phyloP scores from a whole-genome alignment of 2,329 filamentous ascomycete genomes.

The Plenodomus lindquistii region DNA sequence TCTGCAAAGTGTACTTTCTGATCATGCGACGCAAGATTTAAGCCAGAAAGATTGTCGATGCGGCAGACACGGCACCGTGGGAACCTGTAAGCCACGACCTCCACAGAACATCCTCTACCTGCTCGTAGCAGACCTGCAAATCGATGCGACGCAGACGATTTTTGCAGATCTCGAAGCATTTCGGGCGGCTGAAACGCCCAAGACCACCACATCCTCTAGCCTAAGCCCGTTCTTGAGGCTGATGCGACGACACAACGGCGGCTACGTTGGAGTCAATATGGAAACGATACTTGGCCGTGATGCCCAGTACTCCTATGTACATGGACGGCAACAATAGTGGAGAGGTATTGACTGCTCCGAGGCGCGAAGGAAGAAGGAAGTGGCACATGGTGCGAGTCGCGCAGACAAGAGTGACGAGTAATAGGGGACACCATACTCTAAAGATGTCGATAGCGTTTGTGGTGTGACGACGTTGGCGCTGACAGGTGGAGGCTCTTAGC shows the following conservation, averaged over 20 bases:
- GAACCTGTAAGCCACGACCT: too few species aligned
- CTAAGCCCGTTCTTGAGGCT: conserved; percentile 3
- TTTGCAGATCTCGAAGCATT: not conserved
- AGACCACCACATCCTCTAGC: not conserved
- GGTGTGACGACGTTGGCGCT: not conserved
- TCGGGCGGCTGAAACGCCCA: not conserved
- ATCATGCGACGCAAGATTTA: not conserved
- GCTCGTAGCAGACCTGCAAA: too few species aligned
- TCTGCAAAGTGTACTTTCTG: not conserved
- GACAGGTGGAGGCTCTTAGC: too few species aligned
- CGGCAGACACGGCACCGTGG: too few species aligned
- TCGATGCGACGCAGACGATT: not conserved
- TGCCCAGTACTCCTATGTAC: too few species aligned
- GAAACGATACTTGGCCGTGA: conserved; percentile 20
- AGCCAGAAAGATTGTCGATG: not conserved
- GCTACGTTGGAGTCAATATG: conserved; percentile 13
- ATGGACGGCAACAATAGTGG: not conserved
- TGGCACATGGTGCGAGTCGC: conserved; percentile 3
- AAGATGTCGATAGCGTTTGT: too few species aligned
- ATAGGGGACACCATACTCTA: conserved; percentile 5
- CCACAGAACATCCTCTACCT: too few species aligned
- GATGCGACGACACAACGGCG: conserved; percentile 1
- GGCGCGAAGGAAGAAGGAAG: conserved; percentile 5
- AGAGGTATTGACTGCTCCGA: conserved; percentile 4
- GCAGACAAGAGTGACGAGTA: conserved; percentile 2